Conservation (phyloP, 257 asterid genomes). For the Parsonsia alboflavescens region DNA sequence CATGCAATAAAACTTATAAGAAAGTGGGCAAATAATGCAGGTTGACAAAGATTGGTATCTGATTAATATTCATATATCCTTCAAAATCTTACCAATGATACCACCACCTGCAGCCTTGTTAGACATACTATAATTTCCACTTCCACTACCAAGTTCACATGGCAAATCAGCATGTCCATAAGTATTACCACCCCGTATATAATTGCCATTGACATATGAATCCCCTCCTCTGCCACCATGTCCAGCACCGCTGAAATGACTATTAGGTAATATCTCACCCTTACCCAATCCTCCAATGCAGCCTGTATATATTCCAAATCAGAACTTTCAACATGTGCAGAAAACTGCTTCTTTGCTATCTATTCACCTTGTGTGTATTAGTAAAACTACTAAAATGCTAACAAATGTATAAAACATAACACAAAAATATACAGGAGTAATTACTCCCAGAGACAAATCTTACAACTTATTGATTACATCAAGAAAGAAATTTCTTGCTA, state of each 20-base stretch:
- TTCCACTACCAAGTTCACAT: slow-evolving; percentile 94
- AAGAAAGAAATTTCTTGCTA: slow-evolving; percentile 2
- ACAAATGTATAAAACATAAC: not conserved
- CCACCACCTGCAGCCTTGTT: slow-evolving; percentile 85
- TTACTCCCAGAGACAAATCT: not conserved
- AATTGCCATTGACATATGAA: slow-evolving; percentile 60
- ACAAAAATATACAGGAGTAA: not conserved
- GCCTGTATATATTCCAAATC: slow-evolving; percentile 43
- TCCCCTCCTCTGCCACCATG: slow-evolving; percentile 97
- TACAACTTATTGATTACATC: not conserved
- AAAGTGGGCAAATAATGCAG: not conserved
- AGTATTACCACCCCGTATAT: slow-evolving; percentile 58
- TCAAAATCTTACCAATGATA: slow-evolving; percentile 50
- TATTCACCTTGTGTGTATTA: not conserved
- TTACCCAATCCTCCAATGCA: slow-evolving; percentile 79
- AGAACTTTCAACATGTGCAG: not conserved
- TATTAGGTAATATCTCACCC: slow-evolving; percentile 61
- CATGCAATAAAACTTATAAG: not conserved
- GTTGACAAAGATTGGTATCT: not conserved
- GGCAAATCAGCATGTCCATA: slow-evolving; percentile 77
- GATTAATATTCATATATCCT: slow-evolving; percentile 12
- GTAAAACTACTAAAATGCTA: not conserved
- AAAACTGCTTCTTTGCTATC: not conserved
- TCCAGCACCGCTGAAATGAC: slow-evolving; percentile 86
- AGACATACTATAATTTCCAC: slow-evolving; percentile 62